Conservation (phyloP, 2,329 filamentous ascomycete genomes). For the Pseudogymnoascus sp. region DNA sequence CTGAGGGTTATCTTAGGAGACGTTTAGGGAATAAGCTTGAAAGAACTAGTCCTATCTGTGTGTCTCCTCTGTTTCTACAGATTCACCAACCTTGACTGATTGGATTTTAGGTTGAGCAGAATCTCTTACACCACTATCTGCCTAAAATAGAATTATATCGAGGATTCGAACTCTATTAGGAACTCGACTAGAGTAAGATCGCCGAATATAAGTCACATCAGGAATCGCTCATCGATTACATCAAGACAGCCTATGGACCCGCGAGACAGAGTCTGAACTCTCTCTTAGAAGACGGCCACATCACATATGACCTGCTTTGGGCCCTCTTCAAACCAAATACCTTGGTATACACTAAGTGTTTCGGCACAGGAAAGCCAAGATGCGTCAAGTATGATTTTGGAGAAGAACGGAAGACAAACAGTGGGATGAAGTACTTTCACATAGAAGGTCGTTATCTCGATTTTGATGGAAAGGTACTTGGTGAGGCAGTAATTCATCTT, state of each 20-base stretch:
- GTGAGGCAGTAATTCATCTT: conserved; percentile 19
- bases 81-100: conserved; percentile 2
- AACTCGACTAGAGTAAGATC: background rate
- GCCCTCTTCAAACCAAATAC: conserved; percentile 9
- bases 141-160: conserved; percentile 11
- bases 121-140: conserved; percentile 14
- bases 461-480: conserved; percentile 24
- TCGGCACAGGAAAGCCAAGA: conserved; percentile 4
- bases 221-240: background rate
- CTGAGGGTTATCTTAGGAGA: conserved; percentile 10
- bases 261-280: background rate
- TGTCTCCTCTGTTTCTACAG: background rate
- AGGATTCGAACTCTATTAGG: background rate
- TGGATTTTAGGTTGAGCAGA: conserved; percentile 13
- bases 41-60: conserved; percentile 8
- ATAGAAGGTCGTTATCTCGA: conserved; percentile 21
- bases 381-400: conserved; percentile 9
- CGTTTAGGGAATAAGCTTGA: conserved; percentile 6
- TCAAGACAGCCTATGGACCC: conserved; percentile 2
- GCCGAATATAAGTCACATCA: conserved; percentile 17
- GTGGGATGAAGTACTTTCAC: conserved; percentile 10
- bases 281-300: background rate
- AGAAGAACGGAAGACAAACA: conserved; percentile 7
- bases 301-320: conserved; percentile 10
- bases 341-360: conserved; percentile 8